Conservation (phyloP, 75 land plant genomes). For the Adiantum capillusveneris region DNA sequence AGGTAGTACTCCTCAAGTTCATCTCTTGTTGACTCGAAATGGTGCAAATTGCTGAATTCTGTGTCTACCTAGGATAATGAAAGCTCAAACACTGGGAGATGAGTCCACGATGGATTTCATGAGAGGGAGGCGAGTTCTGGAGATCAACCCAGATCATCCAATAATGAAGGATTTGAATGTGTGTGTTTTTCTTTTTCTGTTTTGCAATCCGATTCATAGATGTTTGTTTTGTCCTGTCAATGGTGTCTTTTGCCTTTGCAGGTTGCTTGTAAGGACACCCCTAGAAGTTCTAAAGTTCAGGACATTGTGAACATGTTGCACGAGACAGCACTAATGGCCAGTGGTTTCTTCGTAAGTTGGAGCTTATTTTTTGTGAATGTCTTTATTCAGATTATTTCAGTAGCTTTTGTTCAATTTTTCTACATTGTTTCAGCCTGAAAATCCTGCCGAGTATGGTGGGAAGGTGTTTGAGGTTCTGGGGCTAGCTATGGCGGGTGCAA, state of each 20-base stretch:
- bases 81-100: slow-evolving; percentile 94
- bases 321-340: slow-evolving; percentile 89
- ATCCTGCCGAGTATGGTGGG: slow-evolving; percentile 82
- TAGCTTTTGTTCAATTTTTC: background rate
- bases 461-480: slow-evolving; percentile 91
- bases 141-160: slow-evolving; percentile 95
- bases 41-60: background rate
- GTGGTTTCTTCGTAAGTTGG: slow-evolving; percentile 83
- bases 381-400: background rate
- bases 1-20: slow-evolving; percentile 36
- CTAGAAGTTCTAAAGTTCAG: slow-evolving; percentile 58
- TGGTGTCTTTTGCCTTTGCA: no score
- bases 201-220: slow-evolving; percentile 3
- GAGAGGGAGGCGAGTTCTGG: slow-evolving; percentile 86
- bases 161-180: slow-evolving; percentile 85
- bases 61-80: slow-evolving; percentile 74
- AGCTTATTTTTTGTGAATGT: background rate
- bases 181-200: slow-evolving; percentile 10
- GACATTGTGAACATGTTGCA: slow-evolving; percentile 71
- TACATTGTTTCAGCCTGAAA: slow-evolving; percentile 78
- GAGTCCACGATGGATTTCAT: slow-evolving; percentile 84
- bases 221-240: background rate
- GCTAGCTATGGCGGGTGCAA: slow-evolving; percentile 49
- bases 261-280: slow-evolving; percentile 76
- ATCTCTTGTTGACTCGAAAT: background rate